Conservation (phyloP, 2,329 filamentous ascomycete species). For the Sclerotinia nivalis region DNA sequence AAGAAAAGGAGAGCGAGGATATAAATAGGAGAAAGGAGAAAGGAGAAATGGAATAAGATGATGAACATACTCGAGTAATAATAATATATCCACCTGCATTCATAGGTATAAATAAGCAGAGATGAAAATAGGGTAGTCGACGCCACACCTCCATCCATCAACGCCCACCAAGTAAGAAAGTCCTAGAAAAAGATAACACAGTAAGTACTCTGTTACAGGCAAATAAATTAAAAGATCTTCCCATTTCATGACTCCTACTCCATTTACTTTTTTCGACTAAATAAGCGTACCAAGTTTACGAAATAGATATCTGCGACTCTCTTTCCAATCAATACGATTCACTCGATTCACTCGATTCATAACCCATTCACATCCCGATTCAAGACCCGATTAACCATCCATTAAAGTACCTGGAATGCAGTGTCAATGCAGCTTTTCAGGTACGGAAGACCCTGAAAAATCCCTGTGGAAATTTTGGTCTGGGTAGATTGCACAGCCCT, state of each 20-base stretch:
- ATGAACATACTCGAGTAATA: neutral
- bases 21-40: neutral
- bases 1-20: neutral
- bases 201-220: too few relatives aligned
- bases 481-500: conserved; percentile 20
- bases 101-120: neutral
- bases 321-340: neutral
- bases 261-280: too few relatives aligned
- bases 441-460: conserved; percentile 6
- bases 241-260: neutral
- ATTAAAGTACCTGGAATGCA: neutral
- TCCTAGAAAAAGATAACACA: neutral
- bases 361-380: neutral
- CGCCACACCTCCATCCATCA: conserved; percentile 1
- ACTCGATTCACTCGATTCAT: neutral
- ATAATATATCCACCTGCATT: neutral
- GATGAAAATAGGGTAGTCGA: conserved; percentile 5
- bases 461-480: neutral
- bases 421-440: neutral
- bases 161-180: neutral
- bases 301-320: neutral
- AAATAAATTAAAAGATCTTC: neutral
- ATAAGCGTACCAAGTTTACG: too few relatives aligned
- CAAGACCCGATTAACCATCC: too few relatives aligned
- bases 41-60: neutral